Conservation (phyloP, 192 early-diverging fungal genomes). For the Gigaspora rosea region DNA sequence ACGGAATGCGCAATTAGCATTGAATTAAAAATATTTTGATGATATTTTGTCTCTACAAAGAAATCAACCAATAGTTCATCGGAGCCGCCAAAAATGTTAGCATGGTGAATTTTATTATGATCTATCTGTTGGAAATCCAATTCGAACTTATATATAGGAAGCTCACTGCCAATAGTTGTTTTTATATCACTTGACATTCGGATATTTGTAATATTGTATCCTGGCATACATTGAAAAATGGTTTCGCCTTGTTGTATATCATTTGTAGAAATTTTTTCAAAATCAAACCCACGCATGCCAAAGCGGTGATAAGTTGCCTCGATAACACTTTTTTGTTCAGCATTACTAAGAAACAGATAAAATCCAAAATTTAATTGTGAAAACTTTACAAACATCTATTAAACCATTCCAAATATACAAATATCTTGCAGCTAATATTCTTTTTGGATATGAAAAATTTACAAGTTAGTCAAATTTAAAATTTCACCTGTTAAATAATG, state of each 20-base stretch:
- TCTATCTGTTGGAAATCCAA: constrained; percentile 32
- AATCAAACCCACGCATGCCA: constrained; percentile 50
- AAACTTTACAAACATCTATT: too few relatives aligned
- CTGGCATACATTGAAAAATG: constrained; percentile 47
- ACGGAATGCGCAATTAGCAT: constrained; percentile 61
- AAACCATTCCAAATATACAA: too few relatives aligned
- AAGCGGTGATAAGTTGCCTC: constrained; percentile 63
- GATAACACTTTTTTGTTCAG: constrained; percentile 59
- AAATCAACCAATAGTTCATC: constrained; percentile 49
- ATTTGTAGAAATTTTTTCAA: constrained; percentile 43
- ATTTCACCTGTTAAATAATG: constrained; percentile 55
- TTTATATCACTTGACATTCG: constrained; percentile 30
- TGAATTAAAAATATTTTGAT: constrained; percentile 48
- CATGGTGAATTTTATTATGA: constrained; percentile 9
- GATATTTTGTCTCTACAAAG: constrained; percentile 63
- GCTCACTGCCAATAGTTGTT: constrained; percentile 37
- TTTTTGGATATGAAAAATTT: too few relatives aligned
- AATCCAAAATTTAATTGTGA: too few relatives aligned
- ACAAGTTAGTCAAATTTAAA: too few relatives aligned
- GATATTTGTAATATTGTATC: constrained; percentile 44
- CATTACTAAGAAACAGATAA: neutral
- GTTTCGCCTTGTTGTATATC: constrained; percentile 17
- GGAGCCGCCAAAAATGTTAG: constrained; percentile 43
- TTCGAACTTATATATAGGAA: constrained; percentile 42
- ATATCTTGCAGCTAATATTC: too few relatives aligned